phyloP scores from a whole-genome alignment of 225 moss, liverwort and hornwort genomes.

The Sphagnum tenellum region DNA sequence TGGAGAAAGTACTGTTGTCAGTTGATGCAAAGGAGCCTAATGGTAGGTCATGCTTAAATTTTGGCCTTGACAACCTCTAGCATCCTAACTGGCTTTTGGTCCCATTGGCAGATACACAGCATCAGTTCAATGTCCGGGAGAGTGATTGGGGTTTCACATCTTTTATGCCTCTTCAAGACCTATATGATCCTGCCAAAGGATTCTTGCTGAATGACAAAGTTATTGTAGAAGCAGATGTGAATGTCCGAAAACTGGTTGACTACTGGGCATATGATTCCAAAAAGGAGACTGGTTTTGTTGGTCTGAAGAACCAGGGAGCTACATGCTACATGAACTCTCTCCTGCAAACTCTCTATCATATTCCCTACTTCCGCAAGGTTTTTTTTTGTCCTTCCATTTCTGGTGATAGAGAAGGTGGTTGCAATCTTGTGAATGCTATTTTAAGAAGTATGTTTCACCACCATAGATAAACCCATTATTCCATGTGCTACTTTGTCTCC shows the following conservation, averaged over 20 bases:
- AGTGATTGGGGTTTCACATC: constrained; percentile 84
- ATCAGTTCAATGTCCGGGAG: constrained; percentile 69
- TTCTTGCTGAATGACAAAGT: constrained; percentile 68
- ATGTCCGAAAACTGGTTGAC: constrained; percentile 60
- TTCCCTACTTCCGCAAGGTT: constrained; percentile 75
- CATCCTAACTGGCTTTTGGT: neutral
- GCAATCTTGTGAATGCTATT: too few species aligned
- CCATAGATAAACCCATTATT: too few species aligned
- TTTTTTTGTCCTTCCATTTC: neutral
- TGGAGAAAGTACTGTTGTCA: too few species aligned
- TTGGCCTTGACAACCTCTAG: neutral
- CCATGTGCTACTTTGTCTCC: too few species aligned
- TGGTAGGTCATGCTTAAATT: too few species aligned
- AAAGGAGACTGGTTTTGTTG: constrained; percentile 76
- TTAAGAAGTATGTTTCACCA: too few species aligned
- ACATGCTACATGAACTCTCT: constrained; percentile 82
- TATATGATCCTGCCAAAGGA: constrained; percentile 62
- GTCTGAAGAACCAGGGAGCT: constrained; percentile 82
- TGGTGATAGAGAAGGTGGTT: too few species aligned
- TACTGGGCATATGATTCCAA: constrained; percentile 81
- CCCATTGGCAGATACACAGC: constrained; percentile 56
- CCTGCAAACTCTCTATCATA: constrained; percentile 72
- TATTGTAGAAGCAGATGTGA: constrained; percentile 67
- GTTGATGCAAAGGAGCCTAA: too few species aligned
- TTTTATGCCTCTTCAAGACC: constrained; percentile 67